Evolutionary conservation across 2,329 filamentous ascomycete genomes (phyloP).

Genomic region (Ustulina deusta): DNA sequence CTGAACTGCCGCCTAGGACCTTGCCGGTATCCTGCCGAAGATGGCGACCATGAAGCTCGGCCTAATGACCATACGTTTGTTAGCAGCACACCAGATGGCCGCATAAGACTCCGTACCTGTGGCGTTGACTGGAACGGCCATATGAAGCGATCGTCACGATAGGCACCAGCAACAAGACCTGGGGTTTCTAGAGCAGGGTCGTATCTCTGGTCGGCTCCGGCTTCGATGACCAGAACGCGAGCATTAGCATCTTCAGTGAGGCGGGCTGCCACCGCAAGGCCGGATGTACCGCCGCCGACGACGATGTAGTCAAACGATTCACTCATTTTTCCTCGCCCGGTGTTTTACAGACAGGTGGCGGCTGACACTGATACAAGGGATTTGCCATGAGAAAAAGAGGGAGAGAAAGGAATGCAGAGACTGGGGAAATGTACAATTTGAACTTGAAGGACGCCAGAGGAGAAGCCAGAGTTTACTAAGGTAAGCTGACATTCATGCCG

Average conservation of each 20-base stretch:
- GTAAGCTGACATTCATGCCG: conserved; percentile 34
- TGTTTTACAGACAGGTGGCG: neutral
- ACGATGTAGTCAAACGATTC: conserved; percentile 60
- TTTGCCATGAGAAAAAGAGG: neutral
- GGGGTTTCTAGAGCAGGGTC: conserved; percentile 55
- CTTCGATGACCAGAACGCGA: conserved; percentile 56
- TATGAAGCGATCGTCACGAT: conserved; percentile 52
- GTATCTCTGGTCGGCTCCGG: conserved; percentile 51
- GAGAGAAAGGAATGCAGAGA: neutral
- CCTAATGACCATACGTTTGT: conserved; percentile 34
- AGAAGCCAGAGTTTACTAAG: conserved; percentile 7
- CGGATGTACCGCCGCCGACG: conserved; percentile 63
- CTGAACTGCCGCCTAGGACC: conserved; percentile 51
- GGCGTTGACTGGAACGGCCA: conserved; percentile 56
- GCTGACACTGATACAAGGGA: neutral
- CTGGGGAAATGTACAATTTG: conserved; percentile 8
- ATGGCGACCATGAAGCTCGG: conserved; percentile 48
- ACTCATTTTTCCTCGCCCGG: conserved; percentile 33
- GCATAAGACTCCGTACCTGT: conserved; percentile 46
- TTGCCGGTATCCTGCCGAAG: conserved; percentile 52
- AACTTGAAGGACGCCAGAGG: conserved; percentile 2
- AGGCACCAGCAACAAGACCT: conserved; percentile 48
- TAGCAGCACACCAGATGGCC: neutral
- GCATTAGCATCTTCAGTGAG: conserved; percentile 54
- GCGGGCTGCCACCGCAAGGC: conserved; percentile 60